Conservation (phyloP, 805 yeast species). For the Candida taoyuanica region DNA sequence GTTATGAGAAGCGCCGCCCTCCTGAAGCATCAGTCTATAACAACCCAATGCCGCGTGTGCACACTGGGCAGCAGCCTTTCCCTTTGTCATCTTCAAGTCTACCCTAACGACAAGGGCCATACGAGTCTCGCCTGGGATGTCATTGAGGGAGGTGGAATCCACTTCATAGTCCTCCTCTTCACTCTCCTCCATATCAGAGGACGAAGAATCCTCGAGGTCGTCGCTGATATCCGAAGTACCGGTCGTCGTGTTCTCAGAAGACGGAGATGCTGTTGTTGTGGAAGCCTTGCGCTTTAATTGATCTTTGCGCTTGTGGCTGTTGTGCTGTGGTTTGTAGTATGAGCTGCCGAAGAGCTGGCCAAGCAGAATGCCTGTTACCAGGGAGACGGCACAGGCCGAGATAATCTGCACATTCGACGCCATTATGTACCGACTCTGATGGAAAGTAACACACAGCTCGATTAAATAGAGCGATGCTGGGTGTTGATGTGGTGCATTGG, state of each 20-base stretch:
- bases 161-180: slow-evolving; percentile 54
- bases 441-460: no score
- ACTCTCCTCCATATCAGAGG: slow-evolving; percentile 39
- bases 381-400: slow-evolving; percentile 34
- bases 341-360: slow-evolving; percentile 21
- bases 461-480: no score
- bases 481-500: no score
- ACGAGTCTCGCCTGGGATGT: slow-evolving; percentile 71
- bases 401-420: slow-evolving; percentile 26
- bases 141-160: slow-evolving; percentile 56
- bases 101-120: slow-evolving; percentile 87
- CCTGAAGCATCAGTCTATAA: slow-evolving; percentile 61
- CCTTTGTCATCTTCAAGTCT: slow-evolving; percentile 89
- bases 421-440: slow-evolving; percentile 14
- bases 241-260: slow-evolving; percentile 11
- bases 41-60: slow-evolving; percentile 95
- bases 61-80: slow-evolving; percentile 97
- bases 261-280: slow-evolving; percentile 10
- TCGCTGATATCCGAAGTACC: slow-evolving; percentile 24
- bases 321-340: slow-evolving; percentile 1
- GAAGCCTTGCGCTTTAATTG: slow-evolving; percentile 5
- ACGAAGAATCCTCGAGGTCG: slow-evolving; percentile 30
- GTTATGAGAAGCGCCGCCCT: slow-evolving; percentile 48
- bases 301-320: slow-evolving; percentile 4
- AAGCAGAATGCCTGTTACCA: slow-evolving; percentile 33